Conservation (phyloP, 1,284 basidiomycete genomes). For the Xanthoconium separans region DNA sequence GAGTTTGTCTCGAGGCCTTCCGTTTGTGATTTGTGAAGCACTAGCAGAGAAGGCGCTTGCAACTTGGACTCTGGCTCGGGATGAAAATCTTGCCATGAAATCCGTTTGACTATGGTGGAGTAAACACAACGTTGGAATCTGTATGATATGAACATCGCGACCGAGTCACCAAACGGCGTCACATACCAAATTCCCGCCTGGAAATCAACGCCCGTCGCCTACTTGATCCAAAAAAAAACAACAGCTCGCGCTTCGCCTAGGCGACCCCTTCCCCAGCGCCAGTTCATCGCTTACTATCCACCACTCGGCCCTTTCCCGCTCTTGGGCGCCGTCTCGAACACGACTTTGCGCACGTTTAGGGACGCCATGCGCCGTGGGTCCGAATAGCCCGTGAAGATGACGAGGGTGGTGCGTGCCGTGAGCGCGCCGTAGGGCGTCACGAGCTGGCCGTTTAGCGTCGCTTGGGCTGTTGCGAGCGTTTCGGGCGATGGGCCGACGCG, state of each 20-base stretch:
- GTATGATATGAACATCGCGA: too few species aligned
- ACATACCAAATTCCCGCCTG: too few species aligned
- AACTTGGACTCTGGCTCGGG: too few species aligned
- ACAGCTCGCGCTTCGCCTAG: slow-evolving; percentile 74
- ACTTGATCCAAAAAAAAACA: slow-evolving; percentile 49
- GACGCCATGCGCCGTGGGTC: slow-evolving; percentile 78
- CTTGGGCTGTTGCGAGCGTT: slow-evolving; percentile 39
- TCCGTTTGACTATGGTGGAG: too few species aligned
- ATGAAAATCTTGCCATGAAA: too few species aligned
- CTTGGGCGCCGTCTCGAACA: slow-evolving; percentile 72
- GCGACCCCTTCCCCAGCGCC: slow-evolving; percentile 73
- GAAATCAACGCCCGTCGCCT: too few species aligned
- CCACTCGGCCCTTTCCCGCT: slow-evolving; percentile 49
- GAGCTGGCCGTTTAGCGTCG: slow-evolving; percentile 61
- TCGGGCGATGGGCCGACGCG: slow-evolving; percentile 36
- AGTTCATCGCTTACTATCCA: slow-evolving; percentile 81
- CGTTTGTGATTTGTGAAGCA: too few species aligned
- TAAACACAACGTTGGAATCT: too few species aligned
- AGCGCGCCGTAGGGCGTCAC: slow-evolving; percentile 62
- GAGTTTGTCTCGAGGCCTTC: too few species aligned
- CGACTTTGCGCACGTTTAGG: slow-evolving; percentile 64
- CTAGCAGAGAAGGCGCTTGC: too few species aligned
- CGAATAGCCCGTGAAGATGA: slow-evolving; percentile 85
- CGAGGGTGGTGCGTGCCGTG: slow-evolving; percentile 74
- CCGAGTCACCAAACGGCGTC: too few species aligned